phyloP scores from a whole-genome alignment of 2,329 filamentous ascomycete genomes.

The Aspergillus glaucus region DNA sequence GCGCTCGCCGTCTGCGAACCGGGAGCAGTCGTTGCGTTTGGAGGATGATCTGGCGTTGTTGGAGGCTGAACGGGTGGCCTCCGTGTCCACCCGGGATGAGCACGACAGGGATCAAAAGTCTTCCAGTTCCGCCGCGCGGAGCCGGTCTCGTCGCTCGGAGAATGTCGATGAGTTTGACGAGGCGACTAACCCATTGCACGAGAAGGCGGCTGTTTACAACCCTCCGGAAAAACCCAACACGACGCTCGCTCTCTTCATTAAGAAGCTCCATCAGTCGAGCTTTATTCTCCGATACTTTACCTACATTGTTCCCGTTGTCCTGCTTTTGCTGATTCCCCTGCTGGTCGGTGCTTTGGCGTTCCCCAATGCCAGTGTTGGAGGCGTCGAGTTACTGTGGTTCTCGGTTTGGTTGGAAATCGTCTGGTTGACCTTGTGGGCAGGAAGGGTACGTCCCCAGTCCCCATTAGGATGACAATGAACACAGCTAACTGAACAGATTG shows the following conservation, averaged over 20 bases:
- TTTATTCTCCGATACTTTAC: constrained; percentile 63
- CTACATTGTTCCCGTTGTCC: constrained; percentile 61
- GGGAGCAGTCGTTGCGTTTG: constrained; percentile 55
- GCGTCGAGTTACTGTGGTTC: constrained; percentile 80
- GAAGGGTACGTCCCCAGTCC: constrained; percentile 38
- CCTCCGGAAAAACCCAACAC: constrained; percentile 58
- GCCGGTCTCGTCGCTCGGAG: constrained; percentile 49
- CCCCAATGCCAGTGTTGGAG: constrained; percentile 59
- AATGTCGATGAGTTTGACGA: constrained; percentile 61
- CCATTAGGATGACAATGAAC: neutral
- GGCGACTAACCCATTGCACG: constrained; percentile 63
- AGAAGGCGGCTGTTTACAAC: constrained; percentile 59
- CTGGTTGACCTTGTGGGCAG: constrained; percentile 86
- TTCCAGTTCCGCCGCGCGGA: constrained; percentile 42
- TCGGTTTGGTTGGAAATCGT: constrained; percentile 91
- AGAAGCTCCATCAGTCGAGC: constrained; percentile 58
- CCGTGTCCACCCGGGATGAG: constrained; percentile 32
- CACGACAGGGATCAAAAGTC: constrained; percentile 29
- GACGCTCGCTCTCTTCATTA: constrained; percentile 58
- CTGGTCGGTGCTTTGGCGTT: constrained; percentile 58
- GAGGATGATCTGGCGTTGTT: constrained; percentile 62
- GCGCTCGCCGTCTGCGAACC: constrained; percentile 49
- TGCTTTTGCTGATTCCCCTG: constrained; percentile 62
- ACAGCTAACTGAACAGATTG: constrained; percentile 36
- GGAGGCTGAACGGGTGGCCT: constrained; percentile 57